Percentiles rank a stretch among this genome's conserved stretches.
Conservation (phyloP, 2,329 filamentous ascomycete genomes). For the Cladosporium sp. region DNA sequence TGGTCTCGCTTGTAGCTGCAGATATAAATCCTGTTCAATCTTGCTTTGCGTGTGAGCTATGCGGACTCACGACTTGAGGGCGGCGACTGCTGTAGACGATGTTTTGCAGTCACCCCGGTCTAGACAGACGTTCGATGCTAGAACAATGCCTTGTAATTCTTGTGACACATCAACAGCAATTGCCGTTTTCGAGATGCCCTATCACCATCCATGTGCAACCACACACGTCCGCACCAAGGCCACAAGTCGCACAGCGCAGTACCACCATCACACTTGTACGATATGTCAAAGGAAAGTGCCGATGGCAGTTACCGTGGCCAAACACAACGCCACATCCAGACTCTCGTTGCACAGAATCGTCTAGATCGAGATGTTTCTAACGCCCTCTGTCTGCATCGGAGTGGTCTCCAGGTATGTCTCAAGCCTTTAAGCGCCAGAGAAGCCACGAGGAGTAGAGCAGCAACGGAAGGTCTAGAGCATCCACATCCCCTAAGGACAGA, state of each 20-base stretch:
- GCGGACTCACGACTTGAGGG: not conserved
- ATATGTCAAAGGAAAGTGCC: slow-evolving; percentile 8
- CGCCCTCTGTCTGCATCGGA: not conserved
- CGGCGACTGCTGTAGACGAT: not conserved
- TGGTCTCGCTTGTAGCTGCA: not conserved
- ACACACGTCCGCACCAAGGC: not conserved
- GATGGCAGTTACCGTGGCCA: not conserved
- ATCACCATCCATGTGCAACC: not conserved
- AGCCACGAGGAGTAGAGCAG: not conserved
- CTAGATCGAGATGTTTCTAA: not conserved
- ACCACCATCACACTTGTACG: not conserved
- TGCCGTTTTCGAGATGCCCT: not conserved
- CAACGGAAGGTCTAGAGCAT: not conserved
- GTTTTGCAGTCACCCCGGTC: not conserved
- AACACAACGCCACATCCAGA: not conserved
- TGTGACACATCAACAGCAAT: not conserved
- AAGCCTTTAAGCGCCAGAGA: not conserved
- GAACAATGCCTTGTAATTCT: not conserved
- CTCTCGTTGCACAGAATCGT: not conserved
- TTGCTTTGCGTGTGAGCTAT: not conserved
- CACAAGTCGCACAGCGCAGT: not conserved
- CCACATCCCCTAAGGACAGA: not conserved
- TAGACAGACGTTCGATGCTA: not conserved
- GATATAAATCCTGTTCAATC: not conserved
- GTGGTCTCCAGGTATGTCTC: not conserved